Evolutionary conservation across 2,329 filamentous ascomycete genomes (phyloP).

Genomic region (Aspergillus ibericus): DNA sequence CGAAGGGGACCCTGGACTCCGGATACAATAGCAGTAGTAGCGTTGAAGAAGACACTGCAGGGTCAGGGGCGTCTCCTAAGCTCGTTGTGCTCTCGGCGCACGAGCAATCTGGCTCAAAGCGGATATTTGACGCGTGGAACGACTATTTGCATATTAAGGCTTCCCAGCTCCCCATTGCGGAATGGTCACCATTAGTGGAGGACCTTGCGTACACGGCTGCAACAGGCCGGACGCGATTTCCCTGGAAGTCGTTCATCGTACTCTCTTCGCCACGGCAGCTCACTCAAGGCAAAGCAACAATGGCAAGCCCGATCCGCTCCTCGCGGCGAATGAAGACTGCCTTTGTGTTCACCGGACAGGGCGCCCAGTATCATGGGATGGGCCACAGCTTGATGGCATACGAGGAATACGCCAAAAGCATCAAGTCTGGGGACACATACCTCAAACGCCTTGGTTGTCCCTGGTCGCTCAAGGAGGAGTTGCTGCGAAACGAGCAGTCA

Average conservation of each 20-base stretch:
- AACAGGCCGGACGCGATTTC: not conserved
- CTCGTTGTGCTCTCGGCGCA: slow-evolving; percentile 3
- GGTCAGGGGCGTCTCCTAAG: not conserved
- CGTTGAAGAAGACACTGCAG: not conserved
- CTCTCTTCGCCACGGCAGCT: not conserved
- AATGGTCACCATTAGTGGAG: not conserved
- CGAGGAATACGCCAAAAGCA: not conserved
- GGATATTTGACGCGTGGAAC: not conserved
- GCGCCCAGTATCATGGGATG: slow-evolving; percentile 39
- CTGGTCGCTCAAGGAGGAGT: slow-evolving; percentile 20
- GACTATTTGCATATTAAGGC: not conserved
- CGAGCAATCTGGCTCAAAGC: not conserved
- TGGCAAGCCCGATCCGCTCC: not conserved
- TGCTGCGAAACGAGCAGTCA: slow-evolving; percentile 9
- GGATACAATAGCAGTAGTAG: too few species aligned
- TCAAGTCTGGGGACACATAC: not conserved
- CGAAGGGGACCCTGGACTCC: too few species aligned
- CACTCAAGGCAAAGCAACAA: not conserved
- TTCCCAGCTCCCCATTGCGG: not conserved
- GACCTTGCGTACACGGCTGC: not conserved
- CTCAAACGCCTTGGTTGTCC: not conserved
- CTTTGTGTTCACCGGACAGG: slow-evolving; percentile 44
- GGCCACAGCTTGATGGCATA: slow-evolving; percentile 17
- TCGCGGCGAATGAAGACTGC: slow-evolving; percentile 18
- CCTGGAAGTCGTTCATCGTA: not conserved